Percentiles rank a stretch among this genome's conserved stretches.
Evolutionary conservation across 2,329 filamentous ascomycete species (phyloP).

Genomic region (Aspergillus clavatus): DNA sequence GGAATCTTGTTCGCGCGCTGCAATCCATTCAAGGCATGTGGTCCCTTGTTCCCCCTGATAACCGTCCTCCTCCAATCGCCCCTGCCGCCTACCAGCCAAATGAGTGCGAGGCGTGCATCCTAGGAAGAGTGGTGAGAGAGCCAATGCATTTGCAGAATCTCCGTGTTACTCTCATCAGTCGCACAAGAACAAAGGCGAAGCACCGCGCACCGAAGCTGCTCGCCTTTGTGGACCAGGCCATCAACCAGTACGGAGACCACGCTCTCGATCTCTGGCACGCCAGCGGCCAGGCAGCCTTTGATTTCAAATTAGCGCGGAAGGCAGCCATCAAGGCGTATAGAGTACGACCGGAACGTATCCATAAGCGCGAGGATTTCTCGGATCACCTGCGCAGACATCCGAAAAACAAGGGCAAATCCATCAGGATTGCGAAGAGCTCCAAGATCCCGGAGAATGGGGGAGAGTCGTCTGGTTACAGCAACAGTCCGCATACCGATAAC

Average conservation of each 20-base stretch:
- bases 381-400: neutral
- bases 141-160: slow-evolving; percentile 26
- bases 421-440: neutral
- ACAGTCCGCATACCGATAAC: neutral
- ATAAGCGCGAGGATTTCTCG: neutral
- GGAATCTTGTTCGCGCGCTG: slow-evolving; percentile 15
- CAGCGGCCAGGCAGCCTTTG: slow-evolving; percentile 16
- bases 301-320: slow-evolving; percentile 14
- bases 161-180: slow-evolving; percentile 26
- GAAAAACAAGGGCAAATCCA: neutral
- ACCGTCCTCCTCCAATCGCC: slow-evolving; percentile 5
- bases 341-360: slow-evolving; percentile 2
- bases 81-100: slow-evolving; percentile 28
- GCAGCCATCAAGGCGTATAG: slow-evolving; percentile 15
- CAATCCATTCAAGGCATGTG: slow-evolving; percentile 30
- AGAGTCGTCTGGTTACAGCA: neutral
- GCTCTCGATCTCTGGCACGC: slow-evolving; percentile 7
- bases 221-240: slow-evolving; percentile 27
- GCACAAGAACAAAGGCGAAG: slow-evolving; percentile 22
- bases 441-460: neutral
- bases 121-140: slow-evolving; percentile 28
- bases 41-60: slow-evolving; percentile 14
- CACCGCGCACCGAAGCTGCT: slow-evolving; percentile 23
- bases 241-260: slow-evolving; percentile 13
- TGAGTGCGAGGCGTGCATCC: slow-evolving; percentile 36